Evolutionary conservation across 2,329 filamentous ascomycete species (phyloP), one percentile per base, ranked within the genome.

Genomic region (Aspergillus quadricinctus): DNA sequence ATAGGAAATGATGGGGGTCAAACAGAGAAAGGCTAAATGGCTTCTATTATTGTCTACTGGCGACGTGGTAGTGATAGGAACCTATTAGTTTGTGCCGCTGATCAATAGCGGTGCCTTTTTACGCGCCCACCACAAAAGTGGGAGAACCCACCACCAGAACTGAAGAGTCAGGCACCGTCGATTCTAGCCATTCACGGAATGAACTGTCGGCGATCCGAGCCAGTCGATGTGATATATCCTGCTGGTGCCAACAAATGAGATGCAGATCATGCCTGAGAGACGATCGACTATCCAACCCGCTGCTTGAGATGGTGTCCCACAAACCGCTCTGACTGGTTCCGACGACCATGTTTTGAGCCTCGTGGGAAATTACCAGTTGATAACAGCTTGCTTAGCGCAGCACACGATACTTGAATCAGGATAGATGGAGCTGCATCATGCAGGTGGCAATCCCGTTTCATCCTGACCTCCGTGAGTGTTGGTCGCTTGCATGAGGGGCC

Each of bases 21-120:
- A 37, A 27, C 43, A 46, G 23, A 46, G 43, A 46, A 46, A 23
- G 43, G 23, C 21, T 23, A 23, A 43, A 23, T 46, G 19, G 0
- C 11, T 23, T 46, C 43, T 23, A 46, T 46, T 46, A 10, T 23
- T 46, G 43, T 46, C 21, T 37, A 17, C 31, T 37, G 4, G 31
- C 31, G 31, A 45, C 41, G 41, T 45, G 41, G 41, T 45, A 8
- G 43, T 46, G 43, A 46, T 14, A 25, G 43, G 14, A n/a, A 23
- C 11, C 21, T 25, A 25, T 46, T 23, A 46, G 21, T 23, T 23
- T 9, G 10, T 27, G 19, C 23, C 10, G 19, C 43, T 46, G 43
- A 46, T 21, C 43, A 64, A 61, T 64, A 54, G 37, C 45, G 53
- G 37, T 45, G 41, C 50, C 50, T 60, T 57, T 53, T 63, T 66